A percentile compares a stretch with the other conserved stretches of the same genome.
Evolutionary conservation across 2,329 filamentous ascomycete genomes (phyloP).

Genomic region (Aspergillus sp.): DNA sequence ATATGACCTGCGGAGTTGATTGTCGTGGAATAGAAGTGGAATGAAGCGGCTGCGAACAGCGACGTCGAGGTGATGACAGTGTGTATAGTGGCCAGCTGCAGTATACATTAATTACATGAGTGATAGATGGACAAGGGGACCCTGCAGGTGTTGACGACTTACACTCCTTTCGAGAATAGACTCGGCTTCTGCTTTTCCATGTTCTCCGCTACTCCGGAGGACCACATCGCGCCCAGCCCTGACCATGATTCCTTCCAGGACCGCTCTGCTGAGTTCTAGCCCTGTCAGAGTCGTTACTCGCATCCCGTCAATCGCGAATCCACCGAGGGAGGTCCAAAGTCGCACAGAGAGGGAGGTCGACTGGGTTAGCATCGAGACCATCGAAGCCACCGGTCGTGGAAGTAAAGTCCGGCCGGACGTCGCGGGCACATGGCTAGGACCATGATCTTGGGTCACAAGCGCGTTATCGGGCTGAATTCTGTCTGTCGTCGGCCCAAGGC

Average conservation of each 20-base stretch:
- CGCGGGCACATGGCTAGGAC: slow-evolving; percentile 23
- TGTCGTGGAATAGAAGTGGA: slow-evolving; percentile 44
- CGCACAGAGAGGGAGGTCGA: slow-evolving; percentile 45
- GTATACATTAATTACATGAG: slow-evolving; percentile 12
- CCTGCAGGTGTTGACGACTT: slow-evolving; percentile 15
- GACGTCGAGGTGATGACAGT: slow-evolving; percentile 46
- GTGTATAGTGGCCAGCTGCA: slow-evolving; percentile 42
- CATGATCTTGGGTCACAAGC: slow-evolving; percentile 4
- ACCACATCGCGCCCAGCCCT: slow-evolving; percentile 45
- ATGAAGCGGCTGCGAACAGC: slow-evolving; percentile 46
- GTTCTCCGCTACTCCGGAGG: slow-evolving; percentile 46
- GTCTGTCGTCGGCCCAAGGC: slow-evolving; percentile 13
- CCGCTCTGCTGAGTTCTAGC: slow-evolving; percentile 43
- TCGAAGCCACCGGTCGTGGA: slow-evolving; percentile 42
- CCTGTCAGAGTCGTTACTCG: slow-evolving; percentile 45
- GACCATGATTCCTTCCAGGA: slow-evolving; percentile 44
- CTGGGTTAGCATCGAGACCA: slow-evolving; percentile 44
- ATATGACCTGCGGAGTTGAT: slow-evolving; percentile 42
- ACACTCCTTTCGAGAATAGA: slow-evolving; percentile 46
- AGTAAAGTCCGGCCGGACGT: slow-evolving; percentile 38
- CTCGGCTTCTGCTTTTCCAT: slow-evolving; percentile 42
- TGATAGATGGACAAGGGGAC: background rate
- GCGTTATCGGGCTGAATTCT: slow-evolving; percentile 9
- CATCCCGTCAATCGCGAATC: slow-evolving; percentile 43
- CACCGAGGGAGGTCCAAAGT: slow-evolving; percentile 43